Base-by-base conservation (phyloP, 352 stramenopile genomes). In the Pythium oligandrum region DNA sequence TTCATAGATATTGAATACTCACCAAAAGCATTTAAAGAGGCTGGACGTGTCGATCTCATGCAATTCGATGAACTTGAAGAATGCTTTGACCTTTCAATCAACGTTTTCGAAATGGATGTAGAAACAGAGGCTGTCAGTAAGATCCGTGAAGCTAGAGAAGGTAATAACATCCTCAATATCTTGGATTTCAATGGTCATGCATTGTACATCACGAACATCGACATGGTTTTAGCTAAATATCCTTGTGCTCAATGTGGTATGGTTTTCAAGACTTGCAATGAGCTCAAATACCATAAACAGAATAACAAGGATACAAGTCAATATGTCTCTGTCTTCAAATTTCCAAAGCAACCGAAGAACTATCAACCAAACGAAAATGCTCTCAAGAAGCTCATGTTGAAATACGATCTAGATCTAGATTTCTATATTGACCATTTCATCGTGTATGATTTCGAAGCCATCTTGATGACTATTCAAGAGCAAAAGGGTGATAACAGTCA, bases 121-220 rank as follows among this genome's bases (percentile, higher is more conserved):
- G 54, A 51, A 30, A 61, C 54, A 17, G 12, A 45, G 9, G 40
- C 54, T 31, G 36, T 55, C 37, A 43, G 17, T 11, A 45, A 35
- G 2, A 50, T 51, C 17, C 32, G 31, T n/a, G 36, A 61, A 51
- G 12, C n/a, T n/a, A n/a, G n/a, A n/a, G 6, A 5, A 11, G 43
- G 51, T 30, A 31, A 54, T 12, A 59, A 63, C 35, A 60, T 37
- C 5, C 51, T 64, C 44, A 68, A 57, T 32, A 61, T 61, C 40
- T 36, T 51, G 5, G 17, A 17, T 31, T 40, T 61, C 34, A n/a
- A 53, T 1, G 51, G 44, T 17, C 60, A 67, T 44, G 59, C 59
- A 34, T 53, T 66, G 32, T 67, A 67, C 51, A 63, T 67, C 12
- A 61, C 54, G 32, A 26, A 49, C 26, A 9, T 51, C 26, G 34